Evolutionary conservation across 2,329 filamentous ascomycete species (phyloP).

Genomic region (Epichloe bromicola): DNA sequence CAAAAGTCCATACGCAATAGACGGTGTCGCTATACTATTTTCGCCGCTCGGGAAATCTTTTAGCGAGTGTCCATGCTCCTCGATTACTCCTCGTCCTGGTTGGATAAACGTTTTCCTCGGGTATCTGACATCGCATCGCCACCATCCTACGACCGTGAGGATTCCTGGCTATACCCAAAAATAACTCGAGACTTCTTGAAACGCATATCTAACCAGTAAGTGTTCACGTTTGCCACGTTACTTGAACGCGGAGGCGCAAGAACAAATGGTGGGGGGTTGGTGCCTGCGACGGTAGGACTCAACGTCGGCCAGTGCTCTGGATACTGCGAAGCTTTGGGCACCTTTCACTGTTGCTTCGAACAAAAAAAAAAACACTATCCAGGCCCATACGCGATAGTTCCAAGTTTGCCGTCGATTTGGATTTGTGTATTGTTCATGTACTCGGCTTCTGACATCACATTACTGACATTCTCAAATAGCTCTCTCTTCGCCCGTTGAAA

Average conservation of each 20-base stretch:
- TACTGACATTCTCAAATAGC: conserved; percentile 3
- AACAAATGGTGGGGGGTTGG: not conserved
- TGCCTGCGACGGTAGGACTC: not conserved
- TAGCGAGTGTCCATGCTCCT: not conserved
- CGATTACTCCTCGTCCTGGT: not conserved
- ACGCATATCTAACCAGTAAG: not conserved
- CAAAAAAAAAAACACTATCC: not conserved
- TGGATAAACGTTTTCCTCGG: not conserved
- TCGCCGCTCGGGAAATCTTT: not conserved
- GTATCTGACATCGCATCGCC: not conserved
- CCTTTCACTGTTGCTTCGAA: not conserved
- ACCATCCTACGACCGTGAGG: not conserved
- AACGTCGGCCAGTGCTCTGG: conserved; percentile 1
- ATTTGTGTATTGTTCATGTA: not conserved
- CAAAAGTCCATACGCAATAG: not conserved
- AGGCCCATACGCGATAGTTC: not conserved
- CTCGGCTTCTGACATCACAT: not conserved
- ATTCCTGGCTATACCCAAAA: not conserved
- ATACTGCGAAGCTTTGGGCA: not conserved
- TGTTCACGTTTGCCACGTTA: not conserved
- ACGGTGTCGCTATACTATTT: not conserved
- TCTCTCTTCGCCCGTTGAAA: not conserved
- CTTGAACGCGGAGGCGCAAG: not conserved
- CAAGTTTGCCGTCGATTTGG: not conserved
- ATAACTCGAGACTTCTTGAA: not conserved